phyloP scores from a whole-genome alignment of 208 protist genomes.

The Strigomonas culicis region DNA sequence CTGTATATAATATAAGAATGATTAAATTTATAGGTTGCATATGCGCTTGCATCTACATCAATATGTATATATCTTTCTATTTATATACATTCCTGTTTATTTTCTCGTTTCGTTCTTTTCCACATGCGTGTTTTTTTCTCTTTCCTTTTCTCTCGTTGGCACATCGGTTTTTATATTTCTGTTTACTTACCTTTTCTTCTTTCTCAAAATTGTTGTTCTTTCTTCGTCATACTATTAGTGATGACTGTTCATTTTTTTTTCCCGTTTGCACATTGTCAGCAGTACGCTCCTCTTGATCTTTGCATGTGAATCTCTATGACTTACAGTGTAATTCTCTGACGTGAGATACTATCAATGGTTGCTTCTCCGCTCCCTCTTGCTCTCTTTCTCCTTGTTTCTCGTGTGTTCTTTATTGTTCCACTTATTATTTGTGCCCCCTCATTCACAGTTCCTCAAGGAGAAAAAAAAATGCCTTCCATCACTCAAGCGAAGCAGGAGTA shows the following conservation, averaged over 20 bases:
- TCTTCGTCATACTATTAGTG: slow-evolving; percentile 9
- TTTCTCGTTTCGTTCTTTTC: slow-evolving; percentile 8
- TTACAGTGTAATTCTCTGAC: no score
- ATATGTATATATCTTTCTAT: no score
- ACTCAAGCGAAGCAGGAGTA: slow-evolving; percentile 82
- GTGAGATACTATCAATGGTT: no score
- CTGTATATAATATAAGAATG: no score
- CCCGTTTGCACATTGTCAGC: no score
- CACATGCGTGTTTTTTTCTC: not conserved
- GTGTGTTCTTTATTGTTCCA: slow-evolving; percentile 13
- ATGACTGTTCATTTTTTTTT: slow-evolving; percentile 13
- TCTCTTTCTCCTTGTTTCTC: slow-evolving; percentile 12
- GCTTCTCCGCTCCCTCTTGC: slow-evolving; percentile 3
- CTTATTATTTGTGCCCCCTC: slow-evolving; percentile 1
- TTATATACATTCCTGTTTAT: not conserved
- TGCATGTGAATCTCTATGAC: no score
- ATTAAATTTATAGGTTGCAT: no score
- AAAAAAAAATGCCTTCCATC: slow-evolving; percentile 43
- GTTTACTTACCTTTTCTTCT: slow-evolving; percentile 10
- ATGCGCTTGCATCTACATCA: no score
- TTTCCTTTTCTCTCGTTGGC: not conserved
- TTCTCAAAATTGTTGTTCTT: slow-evolving; percentile 3
- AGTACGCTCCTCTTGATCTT: no score
- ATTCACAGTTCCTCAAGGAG: not conserved
- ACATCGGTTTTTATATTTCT: slow-evolving; percentile 9